A percentile compares a stretch with the other conserved stretches of the same genome.
Conservation (phyloP, 75 land plant genomes). For the Isoetes taiwanensis region DNA sequence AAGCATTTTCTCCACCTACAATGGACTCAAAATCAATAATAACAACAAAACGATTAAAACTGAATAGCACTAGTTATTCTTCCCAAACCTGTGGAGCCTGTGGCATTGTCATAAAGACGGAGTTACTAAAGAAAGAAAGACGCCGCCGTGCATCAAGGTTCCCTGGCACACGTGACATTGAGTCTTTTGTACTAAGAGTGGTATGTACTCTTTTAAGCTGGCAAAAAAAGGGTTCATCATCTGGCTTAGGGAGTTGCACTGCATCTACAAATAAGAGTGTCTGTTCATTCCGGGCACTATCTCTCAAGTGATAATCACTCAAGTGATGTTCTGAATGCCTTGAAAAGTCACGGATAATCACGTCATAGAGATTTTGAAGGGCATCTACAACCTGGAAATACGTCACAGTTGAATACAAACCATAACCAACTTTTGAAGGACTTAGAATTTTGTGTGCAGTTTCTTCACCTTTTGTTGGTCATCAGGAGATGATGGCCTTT, state of each 20-base stretch:
- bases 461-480: constrained; percentile 12
- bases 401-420: not conserved
- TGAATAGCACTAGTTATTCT: not conserved
- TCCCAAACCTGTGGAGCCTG: constrained; percentile 43
- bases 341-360: constrained; percentile 45
- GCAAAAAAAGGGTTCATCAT: constrained; percentile 35
- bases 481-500: constrained; percentile 37
- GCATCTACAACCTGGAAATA: constrained; percentile 41
- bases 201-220: constrained; percentile 62
- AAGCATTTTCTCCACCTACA: constrained; percentile 26
- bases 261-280: constrained; percentile 66
- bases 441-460: not conserved
- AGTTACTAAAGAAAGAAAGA: constrained; percentile 83
- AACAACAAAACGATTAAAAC: not conserved
- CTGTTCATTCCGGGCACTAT: not conserved
- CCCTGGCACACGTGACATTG: constrained; percentile 53
- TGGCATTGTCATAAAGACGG: constrained; percentile 93
- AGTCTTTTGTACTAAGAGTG: constrained; percentile 54
- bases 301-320: not conserved
- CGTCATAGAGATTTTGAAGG: constrained; percentile 69
- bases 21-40: not conserved
- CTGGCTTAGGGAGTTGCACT: constrained; percentile 46
- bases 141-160: constrained; percentile 87
- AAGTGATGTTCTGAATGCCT: constrained; percentile 13
- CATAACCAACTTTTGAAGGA: not conserved